Percentiles rank a stretch among this genome's conserved stretches.
Evolutionary conservation across 1,284 basidiomycete genomes (phyloP).

Genomic region (Irpex sp.): DNA sequence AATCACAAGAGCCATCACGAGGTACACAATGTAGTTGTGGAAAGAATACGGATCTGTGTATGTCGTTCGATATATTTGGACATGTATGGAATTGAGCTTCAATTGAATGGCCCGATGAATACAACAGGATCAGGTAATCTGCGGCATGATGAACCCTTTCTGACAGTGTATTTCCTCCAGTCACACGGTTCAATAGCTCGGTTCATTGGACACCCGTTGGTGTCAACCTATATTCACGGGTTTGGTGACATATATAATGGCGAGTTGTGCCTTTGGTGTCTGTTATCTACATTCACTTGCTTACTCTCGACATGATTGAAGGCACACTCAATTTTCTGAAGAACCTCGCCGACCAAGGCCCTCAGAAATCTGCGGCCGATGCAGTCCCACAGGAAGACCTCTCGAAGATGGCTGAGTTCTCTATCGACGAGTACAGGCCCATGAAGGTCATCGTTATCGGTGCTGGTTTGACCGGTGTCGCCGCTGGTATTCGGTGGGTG

Average conservation of each 20-base stretch:
- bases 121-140: no score
- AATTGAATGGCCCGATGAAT: no score
- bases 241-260: not conserved
- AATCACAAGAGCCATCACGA: not conserved
- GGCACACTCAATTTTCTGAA: not conserved
- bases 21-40: not conserved
- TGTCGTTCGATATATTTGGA: no score
- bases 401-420: slow-evolving; percentile 22
- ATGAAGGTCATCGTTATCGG: slow-evolving; percentile 49
- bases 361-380: not conserved
- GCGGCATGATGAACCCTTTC: no score
- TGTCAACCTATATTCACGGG: no score
- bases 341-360: not conserved
- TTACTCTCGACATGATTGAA: not conserved
- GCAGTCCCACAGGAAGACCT: not conserved
- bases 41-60: no score
- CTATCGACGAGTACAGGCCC: slow-evolving; percentile 45
- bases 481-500: slow-evolving; percentile 48
- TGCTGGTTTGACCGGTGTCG: slow-evolving; percentile 51
- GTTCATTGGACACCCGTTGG: no score
- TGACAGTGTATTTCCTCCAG: no score
- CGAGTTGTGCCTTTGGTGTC: not conserved
- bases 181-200: no score
- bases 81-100: no score
- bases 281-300: not conserved